Evolutionary conservation across 2,329 filamentous ascomycete species (phyloP), one percentile per base, ranked within the genome.

Genomic region (Claviceps quebecensis): DNA sequence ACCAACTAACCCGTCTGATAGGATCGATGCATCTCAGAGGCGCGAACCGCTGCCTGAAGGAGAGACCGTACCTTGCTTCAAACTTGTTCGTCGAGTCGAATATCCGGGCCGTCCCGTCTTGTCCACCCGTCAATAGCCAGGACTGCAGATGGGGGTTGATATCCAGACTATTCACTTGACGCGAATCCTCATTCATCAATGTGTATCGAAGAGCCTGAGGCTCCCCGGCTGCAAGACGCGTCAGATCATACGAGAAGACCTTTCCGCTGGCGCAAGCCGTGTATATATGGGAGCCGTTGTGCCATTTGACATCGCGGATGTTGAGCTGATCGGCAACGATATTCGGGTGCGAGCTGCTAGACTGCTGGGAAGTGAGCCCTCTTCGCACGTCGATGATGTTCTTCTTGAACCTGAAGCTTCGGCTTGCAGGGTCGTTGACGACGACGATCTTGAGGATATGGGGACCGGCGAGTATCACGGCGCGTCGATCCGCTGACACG

Each of bases 1-100:
- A 81, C 80, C 80, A 84, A 56, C 79, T 73, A n/a, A 84, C 76
- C 59, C 81, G 76, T 26, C 77, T 72, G 36, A 84, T 76, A 1
- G 67, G 59, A 43, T 69, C 67, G 39, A 67, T 69, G 44, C 64
- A 68, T 41, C 66, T 64, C 13, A 69, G 50, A 0, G 52, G 71
- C 59, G 60, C 69, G 66, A 60, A 74, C 56, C 56, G 70, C 64
- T 69, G 67, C 16, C 72, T 68, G 57, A 76, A 80, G 0, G 73
- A 77, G 9, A 74, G 73, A 2, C 68, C 72, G 13, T 75, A 70
- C 14, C 69, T 72, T n/a, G 71, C 64, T 2, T 69, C 58, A 1
- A 76, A 72, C 2, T 66, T 64, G 46, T 73, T 72, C 4, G n/a
- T 17, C 17, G 79, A 72, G 58, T 84, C 80, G 54, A 82, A 82